These are phyloP conservation scores for Thinopyrum elongatum DNA, from an alignment of 176 grass and related monocot species.

Conservation along the genomic window DNA sequence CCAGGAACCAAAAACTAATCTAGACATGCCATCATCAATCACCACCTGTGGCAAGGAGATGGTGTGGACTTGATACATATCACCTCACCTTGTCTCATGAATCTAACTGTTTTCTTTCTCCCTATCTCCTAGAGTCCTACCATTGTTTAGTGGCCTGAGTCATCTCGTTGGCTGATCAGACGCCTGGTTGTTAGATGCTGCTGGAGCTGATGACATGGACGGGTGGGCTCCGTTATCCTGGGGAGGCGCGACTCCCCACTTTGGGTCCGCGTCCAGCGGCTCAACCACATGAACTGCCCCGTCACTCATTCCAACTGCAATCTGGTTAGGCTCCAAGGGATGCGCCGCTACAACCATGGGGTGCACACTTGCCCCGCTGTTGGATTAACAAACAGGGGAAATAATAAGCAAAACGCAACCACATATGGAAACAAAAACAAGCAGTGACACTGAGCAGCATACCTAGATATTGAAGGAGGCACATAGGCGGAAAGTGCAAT, in stretches of 20 bases:
- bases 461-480: conserved; percentile 76
- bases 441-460: not conserved
- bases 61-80: conserved; percentile 41
- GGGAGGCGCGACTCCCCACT: conserved; percentile 68
- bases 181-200: conserved; percentile 55
- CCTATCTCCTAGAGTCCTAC: conserved; percentile 63
- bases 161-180: conserved; percentile 74
- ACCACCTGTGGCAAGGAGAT: conserved; percentile 30
- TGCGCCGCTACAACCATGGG: conserved; percentile 91
- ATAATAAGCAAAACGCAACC: not conserved
- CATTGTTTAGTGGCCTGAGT: conserved; percentile 24
- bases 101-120: conserved; percentile 54
- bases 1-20: conserved; percentile 36
- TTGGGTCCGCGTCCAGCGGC: conserved; percentile 71
- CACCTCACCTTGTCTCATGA: conserved; percentile 15
- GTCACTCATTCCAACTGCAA: conserved; percentile 91
- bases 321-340: conserved; percentile 91
- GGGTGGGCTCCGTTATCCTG: conserved; percentile 80
- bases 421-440: not conserved
- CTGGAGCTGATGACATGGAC: conserved; percentile 43
- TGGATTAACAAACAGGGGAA: conserved; percentile 16
- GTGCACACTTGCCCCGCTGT: conserved; percentile 56
- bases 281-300: conserved; percentile 90
- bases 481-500: conserved; percentile 84
- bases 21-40: conserved; percentile 35